Percentiles rank a stretch among this genome's conserved stretches.
Evolutionary conservation across 2,329 filamentous ascomycete species (phyloP).

Genomic region (Xylariaceae sp.): DNA sequence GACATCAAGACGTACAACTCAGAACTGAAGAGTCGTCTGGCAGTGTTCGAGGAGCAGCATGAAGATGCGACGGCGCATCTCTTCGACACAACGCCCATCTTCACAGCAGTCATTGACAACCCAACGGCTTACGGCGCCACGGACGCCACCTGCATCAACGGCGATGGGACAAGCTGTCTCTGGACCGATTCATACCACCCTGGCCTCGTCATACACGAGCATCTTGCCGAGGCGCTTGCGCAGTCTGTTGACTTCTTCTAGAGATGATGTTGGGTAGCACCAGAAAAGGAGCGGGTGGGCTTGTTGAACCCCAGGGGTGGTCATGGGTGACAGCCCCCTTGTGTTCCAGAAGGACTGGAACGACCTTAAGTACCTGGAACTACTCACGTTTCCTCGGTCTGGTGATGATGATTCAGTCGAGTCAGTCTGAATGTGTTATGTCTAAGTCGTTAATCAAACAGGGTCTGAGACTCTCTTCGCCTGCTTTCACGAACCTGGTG

Average conservation of each 20-base stretch:
- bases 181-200: conserved; percentile 23
- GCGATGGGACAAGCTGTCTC: conserved; percentile 20
- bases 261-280: neutral
- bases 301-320: neutral
- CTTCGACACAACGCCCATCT: conserved; percentile 16
- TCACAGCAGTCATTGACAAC: conserved; percentile 16
- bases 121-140: conserved; percentile 22
- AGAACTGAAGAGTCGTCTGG: conserved; percentile 14
- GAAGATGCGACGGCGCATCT: conserved; percentile 14
- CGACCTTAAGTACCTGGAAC: neutral
- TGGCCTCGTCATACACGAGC: conserved; percentile 19
- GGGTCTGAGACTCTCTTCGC: too few species aligned
- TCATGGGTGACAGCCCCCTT: neutral
- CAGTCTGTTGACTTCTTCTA: conserved; percentile 20
- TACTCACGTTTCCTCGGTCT: neutral
- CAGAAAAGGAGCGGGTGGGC: neutral
- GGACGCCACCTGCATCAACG: conserved; percentile 19
- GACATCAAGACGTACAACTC: conserved; percentile 22
- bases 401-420: neutral
- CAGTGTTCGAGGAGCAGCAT: conserved; percentile 14
- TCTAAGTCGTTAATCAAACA: neutral
- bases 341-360: neutral
- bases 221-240: conserved; percentile 16
- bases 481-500: too few species aligned
- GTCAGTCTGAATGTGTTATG: neutral